A percentile compares a stretch with the other conserved stretches of the same genome.
Evolutionary conservation across 78 protist species (phyloP).

Genomic region (Diacronema lutheri): DNA sequence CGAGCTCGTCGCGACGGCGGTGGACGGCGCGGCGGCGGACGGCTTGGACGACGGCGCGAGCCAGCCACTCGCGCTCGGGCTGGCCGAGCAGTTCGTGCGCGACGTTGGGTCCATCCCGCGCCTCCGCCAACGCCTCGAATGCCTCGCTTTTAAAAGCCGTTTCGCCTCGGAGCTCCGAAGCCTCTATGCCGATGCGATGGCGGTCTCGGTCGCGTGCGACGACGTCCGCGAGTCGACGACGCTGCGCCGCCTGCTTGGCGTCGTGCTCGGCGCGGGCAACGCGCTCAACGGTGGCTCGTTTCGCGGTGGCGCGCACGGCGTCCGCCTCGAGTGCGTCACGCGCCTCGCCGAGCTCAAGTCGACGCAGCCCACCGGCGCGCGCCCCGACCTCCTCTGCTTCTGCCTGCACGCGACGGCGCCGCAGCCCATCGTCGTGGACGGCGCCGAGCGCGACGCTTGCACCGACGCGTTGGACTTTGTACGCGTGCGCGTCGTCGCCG

Average conservation of each 20-base stretch:
- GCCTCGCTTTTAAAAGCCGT: neutral
- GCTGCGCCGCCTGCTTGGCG: neutral
- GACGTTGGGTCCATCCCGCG: neutral
- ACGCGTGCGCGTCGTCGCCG: neutral
- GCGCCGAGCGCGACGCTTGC: too few relatives aligned
- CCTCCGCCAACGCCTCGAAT: neutral
- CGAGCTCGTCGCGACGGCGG: neutral
- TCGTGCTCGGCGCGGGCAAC: neutral
- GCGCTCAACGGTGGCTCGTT: neutral
- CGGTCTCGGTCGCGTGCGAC: neutral
- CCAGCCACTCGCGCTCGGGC: neutral
- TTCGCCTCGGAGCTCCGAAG: neutral
- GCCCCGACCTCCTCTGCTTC: too few relatives aligned
- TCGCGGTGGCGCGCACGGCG: slow-evolving; percentile 11
- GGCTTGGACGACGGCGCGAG: neutral
- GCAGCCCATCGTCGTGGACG: neutral
- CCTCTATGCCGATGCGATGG: neutral
- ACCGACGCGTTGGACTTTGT: too few relatives aligned
- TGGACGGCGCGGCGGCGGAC: neutral
- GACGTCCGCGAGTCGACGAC: neutral
- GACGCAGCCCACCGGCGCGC: too few relatives aligned
- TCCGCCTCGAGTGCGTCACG: neutral
- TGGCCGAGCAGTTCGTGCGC: neutral
- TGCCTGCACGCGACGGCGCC: too few relatives aligned
- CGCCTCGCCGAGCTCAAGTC: neutral